A percentile compares a stretch with the other conserved stretches of the same genome.
Evolutionary conservation across 495 filamentous ascomycete species (phyloP).

Genomic region (Jackrogersella multiformis): DNA sequence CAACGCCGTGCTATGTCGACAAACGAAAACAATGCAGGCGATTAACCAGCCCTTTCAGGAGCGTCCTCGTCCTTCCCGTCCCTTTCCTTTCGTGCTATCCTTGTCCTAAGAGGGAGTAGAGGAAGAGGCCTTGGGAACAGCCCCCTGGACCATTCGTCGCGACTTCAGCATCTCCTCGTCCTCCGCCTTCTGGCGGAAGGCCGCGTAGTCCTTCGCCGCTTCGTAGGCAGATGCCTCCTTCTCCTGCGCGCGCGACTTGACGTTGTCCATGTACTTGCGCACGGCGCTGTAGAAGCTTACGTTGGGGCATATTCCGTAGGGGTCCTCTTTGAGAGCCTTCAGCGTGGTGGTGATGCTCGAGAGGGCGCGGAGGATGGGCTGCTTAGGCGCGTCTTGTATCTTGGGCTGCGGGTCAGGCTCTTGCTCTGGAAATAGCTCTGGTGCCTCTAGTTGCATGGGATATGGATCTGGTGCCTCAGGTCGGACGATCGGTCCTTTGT

Average conservation of each 20-base stretch:
- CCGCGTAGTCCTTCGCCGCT: not conserved
- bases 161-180: not conserved
- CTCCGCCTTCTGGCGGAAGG: not conserved
- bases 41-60: too few relatives aligned
- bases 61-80: too few relatives aligned
- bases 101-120: too few relatives aligned
- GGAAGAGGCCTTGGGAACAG: too few relatives aligned
- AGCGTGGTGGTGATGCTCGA: not conserved
- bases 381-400: not conserved
- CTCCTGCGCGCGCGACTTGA: not conserved
- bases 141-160: not conserved
- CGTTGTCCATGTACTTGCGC: constrained; percentile 2
- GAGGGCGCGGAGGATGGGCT: not conserved
- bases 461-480: too few relatives aligned
- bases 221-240: not conserved
- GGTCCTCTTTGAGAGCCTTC: not conserved
- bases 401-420: too few relatives aligned
- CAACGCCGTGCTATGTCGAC: constrained; percentile 1
- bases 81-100: too few relatives aligned
- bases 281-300: not conserved
- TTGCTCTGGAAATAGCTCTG: too few relatives aligned
- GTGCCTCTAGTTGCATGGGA: too few relatives aligned
- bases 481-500: too few relatives aligned
- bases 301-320: not conserved
- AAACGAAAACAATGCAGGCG: too few relatives aligned